Evolutionary conservation across 768 basidiomycete species (phyloP), one percentile per base, ranked within the genome.

Genomic region (Phlebiopsis gigantea): DNA sequence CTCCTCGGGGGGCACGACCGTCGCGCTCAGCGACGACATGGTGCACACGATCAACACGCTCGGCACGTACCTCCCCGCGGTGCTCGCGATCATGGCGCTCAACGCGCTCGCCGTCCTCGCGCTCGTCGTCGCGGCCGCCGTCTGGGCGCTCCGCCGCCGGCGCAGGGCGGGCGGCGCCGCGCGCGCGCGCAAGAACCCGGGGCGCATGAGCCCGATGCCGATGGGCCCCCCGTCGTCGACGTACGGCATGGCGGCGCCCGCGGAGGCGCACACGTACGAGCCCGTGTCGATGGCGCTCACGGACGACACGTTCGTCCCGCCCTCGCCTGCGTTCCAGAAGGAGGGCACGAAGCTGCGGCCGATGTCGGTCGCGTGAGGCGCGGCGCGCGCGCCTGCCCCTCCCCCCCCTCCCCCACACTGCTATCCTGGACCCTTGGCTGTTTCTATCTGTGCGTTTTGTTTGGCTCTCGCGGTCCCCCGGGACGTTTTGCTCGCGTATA

Each of bases 71-170:
- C 72, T 92, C 48, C 90, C 90, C 22, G 85, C 81, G 24, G 81
- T 92, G 73, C 75, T 93, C 50, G 90, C 76, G 25, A 70, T 92
- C 57, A 81, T 91, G 65, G 90, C 83, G 31, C 75, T 93, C 62
- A 93, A 93, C 64, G 85, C 88, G 5, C 71, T 90, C 25, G 76
- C 89, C 53, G 69, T 92, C 57, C 68, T 89, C 54, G 70, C 78
- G 26, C 77, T 90, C 56, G 68, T 75, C 58, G 67, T 82, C 31
- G 75, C 77, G 6, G 88, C 80, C 61, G 69, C 81, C 50, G 63
- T 82, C 48, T 73, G 77, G 41, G 72, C 83, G 62, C 84, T 77
- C 72, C 80, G 77, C 46, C 63, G 64, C 76, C 78, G 67, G 30
- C 67, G 70, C 56, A 68, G 75, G 53, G 73, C 68, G 12, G 34